Evolutionary conservation across 176 grass and related monocot species (phyloP).

Genomic region (Phoenix roebelenii): DNA sequence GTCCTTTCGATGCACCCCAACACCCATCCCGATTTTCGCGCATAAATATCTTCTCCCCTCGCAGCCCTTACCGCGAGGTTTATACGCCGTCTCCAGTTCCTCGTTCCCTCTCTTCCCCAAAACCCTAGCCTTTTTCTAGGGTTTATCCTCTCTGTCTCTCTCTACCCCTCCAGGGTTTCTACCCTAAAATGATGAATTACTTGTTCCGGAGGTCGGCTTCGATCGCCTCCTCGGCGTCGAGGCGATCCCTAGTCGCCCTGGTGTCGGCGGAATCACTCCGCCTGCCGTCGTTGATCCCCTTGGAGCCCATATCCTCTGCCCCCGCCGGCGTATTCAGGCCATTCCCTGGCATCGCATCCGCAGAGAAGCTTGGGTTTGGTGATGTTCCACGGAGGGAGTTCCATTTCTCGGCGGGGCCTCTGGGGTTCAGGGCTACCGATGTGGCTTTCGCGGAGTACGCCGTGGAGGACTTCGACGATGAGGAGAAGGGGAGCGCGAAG

Average conservation of each 20-base stretch:
- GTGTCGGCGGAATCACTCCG: slow-evolving; percentile 10
- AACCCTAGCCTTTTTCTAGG: slow-evolving; percentile 26
- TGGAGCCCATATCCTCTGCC: neutral
- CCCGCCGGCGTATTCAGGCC: neutral
- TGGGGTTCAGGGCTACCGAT: slow-evolving; percentile 39
- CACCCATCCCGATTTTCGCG: too few relatives aligned
- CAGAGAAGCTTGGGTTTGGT: neutral
- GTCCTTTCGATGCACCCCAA: too few relatives aligned
- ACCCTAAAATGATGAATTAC: slow-evolving; percentile 33
- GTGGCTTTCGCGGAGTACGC: slow-evolving; percentile 21
- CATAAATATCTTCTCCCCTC: too few relatives aligned
- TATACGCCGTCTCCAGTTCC: neutral
- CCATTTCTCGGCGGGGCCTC: slow-evolving; percentile 25
- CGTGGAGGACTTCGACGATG: slow-evolving; percentile 37
- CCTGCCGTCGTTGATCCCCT: neutral
- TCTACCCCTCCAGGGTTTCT: neutral
- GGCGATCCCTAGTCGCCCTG: slow-evolving; percentile 18
- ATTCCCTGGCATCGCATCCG: neutral
- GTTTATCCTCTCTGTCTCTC: slow-evolving; percentile 13
- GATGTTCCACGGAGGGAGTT: slow-evolving; percentile 30
- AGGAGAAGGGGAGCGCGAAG: slow-evolving; percentile 21
- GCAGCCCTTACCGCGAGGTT: slow-evolving; percentile 12
- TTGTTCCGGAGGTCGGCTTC: slow-evolving; percentile 48
- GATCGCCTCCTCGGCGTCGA: slow-evolving; percentile 33
- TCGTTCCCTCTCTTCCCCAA: neutral